phyloP scores from a whole-genome alignment of 441 rosid genomes.

The Breynia disticha region DNA sequence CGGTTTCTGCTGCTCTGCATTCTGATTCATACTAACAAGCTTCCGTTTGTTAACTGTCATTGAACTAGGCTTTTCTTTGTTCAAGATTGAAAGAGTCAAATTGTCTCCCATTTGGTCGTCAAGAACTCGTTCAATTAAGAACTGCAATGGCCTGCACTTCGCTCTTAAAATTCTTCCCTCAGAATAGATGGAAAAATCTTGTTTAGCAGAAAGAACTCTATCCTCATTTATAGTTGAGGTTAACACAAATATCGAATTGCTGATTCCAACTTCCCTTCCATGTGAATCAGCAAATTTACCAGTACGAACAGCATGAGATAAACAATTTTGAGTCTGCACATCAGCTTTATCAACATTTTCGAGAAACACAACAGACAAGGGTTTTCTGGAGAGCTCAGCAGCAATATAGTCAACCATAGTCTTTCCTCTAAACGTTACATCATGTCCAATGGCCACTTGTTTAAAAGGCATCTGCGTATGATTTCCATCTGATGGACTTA shows the following conservation, averaged over 20 bases:
- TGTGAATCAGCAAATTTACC: conserved; percentile 65
- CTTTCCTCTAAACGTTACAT: conserved; percentile 50
- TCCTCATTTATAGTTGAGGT: conserved; percentile 28
- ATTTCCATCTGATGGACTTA: conserved; percentile 29
- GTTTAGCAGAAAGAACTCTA: conserved; percentile 8
- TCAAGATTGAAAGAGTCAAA: conserved; percentile 1
- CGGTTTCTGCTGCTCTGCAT: conserved; percentile 18
- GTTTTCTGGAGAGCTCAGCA: conserved; percentile 55
- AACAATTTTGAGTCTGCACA: conserved; percentile 32
- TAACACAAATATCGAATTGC: conserved; percentile 51
- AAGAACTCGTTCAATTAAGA: conserved; percentile 33
- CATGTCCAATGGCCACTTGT: conserved; percentile 16
- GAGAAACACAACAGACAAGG: conserved; percentile 60
- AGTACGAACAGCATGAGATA: conserved; percentile 45
- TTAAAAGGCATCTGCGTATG: conserved; percentile 6
- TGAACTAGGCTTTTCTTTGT: conserved; percentile 9
- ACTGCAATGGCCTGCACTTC: conserved; percentile 36
- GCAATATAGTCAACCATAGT: conserved; percentile 57
- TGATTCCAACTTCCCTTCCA: conserved; percentile 58
- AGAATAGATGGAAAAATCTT: conserved; percentile 23
- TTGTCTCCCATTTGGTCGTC: conserved; percentile 8
- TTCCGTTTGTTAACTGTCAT: conserved; percentile 45
- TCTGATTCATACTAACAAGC: conserved; percentile 22
- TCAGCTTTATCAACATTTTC: conserved; percentile 76
- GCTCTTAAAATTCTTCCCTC: conserved; percentile 50